A percentile compares a stretch with the other conserved stretches of the same genome.
These are phyloP conservation scores for Aspergillus sp. DNA, from an alignment of 2,329 filamentous ascomycete genomes.

Conservation along the genomic window DNA sequence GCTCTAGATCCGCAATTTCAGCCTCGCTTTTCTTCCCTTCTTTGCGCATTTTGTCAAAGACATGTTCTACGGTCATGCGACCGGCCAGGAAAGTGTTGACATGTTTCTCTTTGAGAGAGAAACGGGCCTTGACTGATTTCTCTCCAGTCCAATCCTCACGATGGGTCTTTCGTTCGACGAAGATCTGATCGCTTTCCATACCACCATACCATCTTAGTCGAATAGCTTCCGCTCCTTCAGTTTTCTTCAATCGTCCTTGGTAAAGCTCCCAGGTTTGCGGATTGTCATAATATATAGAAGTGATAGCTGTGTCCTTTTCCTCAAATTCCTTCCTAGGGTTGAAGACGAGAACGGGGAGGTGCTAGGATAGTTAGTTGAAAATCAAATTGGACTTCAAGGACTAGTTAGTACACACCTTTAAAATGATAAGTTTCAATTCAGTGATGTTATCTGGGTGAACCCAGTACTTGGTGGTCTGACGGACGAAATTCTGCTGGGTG, in stretches of 20 bases:
- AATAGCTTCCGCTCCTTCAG: conserved; percentile 93
- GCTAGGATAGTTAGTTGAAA: conserved; percentile 39
- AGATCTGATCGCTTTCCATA: conserved; percentile 92
- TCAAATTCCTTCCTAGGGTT: conserved; percentile 97
- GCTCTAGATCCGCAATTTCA: conserved; percentile 83
- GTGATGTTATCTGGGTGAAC: conserved; percentile 98
- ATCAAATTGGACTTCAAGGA: conserved; percentile 1
- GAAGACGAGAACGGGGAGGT: conserved; percentile 94
- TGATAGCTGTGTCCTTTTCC: conserved; percentile 83
- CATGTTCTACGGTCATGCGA: conserved; percentile 73
- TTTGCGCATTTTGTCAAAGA: conserved; percentile 95
- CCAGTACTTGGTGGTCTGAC: conserved; percentile 99
- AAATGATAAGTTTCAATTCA: conserved; percentile 92
- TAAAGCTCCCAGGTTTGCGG: conserved; percentile 91
- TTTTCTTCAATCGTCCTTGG: conserved; percentile 91
- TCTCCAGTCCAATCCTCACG: conserved; percentile 99
- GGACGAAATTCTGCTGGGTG: conserved; percentile 88
- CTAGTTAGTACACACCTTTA: conserved; percentile 58
- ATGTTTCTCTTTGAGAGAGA: conserved; percentile 93
- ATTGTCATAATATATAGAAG: conserved; percentile 98
- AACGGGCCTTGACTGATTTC: conserved; percentile 97
- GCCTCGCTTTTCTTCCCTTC: conserved; percentile 92
- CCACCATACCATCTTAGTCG: conserved; percentile 95
- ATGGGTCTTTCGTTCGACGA: conserved; percentile 96
- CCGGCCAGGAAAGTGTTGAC: conserved; percentile 87